Evolutionary conservation across 345 rosid genomes (phyloP).

Genomic region (Eucalyptus camaldulensis): DNA sequence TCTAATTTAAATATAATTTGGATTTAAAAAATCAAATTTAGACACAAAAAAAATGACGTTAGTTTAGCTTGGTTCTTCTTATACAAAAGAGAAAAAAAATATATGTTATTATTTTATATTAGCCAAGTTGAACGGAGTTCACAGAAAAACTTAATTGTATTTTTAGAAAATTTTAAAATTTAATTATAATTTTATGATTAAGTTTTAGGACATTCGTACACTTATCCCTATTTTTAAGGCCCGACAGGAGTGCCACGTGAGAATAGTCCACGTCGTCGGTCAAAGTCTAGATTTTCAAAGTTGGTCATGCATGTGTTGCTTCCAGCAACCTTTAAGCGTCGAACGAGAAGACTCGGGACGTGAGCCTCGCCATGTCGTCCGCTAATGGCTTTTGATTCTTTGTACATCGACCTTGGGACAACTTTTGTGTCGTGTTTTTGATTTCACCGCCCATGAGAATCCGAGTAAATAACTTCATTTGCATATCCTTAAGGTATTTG

Average conservation of each 20-base stretch:
- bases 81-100: neutral
- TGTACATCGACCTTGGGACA: neutral
- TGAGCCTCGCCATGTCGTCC: neutral
- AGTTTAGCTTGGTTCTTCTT: neutral
- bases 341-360: neutral
- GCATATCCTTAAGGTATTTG: neutral
- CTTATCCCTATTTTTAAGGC: neutral
- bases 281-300: neutral
- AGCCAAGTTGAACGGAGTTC: accelerated
- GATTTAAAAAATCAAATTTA: neutral
- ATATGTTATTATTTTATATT: accelerated
- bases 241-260: neutral
- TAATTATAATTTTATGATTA: accelerated
- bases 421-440: neutral
- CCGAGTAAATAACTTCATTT: neutral
- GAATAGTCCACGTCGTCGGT: neutral
- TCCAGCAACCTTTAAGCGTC: neutral
- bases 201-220: accelerated
- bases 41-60: neutral
- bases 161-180: accelerated
- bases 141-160: accelerated
- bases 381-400: neutral
- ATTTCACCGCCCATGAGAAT: neutral
- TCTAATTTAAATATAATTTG: neutral
- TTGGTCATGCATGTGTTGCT: neutral